Percentiles rank a stretch among this genome's conserved stretches.
Conservation (phyloP, 345 rosid genomes). For the Clausena lansium region DNA sequence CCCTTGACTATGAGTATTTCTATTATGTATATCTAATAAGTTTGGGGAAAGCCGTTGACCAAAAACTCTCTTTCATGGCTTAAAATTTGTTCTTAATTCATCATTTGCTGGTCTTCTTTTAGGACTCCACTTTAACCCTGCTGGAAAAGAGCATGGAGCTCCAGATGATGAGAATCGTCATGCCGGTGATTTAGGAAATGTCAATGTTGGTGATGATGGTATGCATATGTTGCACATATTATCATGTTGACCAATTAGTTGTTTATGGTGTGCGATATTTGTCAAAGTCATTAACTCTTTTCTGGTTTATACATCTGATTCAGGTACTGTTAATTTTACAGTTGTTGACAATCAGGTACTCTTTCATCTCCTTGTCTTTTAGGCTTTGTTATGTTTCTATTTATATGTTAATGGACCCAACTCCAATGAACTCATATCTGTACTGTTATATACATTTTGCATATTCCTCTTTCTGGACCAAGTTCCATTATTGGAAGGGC, state of each 20-base stretch:
- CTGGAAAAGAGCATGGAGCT: conserved; percentile 82
- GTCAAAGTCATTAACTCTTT: not conserved
- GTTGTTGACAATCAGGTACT: conserved; percentile 59
- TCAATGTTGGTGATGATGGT: conserved; percentile 82
- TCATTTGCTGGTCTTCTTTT: conserved; percentile 15
- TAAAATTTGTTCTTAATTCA: not conserved
- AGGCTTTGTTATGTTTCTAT: not conserved
- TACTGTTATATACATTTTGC: conserved; percentile 7
- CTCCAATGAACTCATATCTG: not conserved
- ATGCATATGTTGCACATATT: not conserved
- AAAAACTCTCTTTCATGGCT: not conserved
- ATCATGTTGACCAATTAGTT: not conserved
- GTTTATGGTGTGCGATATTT: not conserved
- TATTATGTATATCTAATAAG: too few relatives aligned
- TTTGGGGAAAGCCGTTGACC: not conserved
- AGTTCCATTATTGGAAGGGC: conserved; percentile 87
- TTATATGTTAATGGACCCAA: not conserved
- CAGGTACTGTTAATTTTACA: conserved; percentile 72
- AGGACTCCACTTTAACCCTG: conserved; percentile 95
- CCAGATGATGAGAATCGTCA: conserved; percentile 83
- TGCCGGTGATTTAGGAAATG: conserved; percentile 93
- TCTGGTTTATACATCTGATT: conserved; percentile 13
- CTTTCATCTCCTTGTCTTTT: not conserved
- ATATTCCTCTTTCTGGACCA: conserved; percentile 85
- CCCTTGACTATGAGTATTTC: not conserved